Percentiles rank a stretch among this genome's conserved stretches.
These are phyloP conservation scores for Orobanche coerulescens DNA, from an alignment of 257 asterid genomes.

Conservation along the genomic window DNA sequence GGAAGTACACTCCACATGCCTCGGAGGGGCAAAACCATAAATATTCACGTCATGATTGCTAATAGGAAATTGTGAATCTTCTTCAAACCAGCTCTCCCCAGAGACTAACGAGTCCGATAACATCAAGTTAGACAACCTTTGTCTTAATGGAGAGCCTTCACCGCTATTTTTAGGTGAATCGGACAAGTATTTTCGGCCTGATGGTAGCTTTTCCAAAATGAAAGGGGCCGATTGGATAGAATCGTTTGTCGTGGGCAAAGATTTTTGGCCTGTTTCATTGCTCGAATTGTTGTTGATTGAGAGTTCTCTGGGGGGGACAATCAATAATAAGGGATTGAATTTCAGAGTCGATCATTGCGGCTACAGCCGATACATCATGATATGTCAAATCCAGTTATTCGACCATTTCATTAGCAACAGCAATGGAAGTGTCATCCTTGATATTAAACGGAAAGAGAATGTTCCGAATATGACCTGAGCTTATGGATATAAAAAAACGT, in stretches of 20 bases:
- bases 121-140: too few species aligned
- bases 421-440: constrained; percentile 79
- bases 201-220: constrained; percentile 71
- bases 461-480: constrained; percentile 64
- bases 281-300: constrained; percentile 19
- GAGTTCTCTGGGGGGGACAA: constrained; percentile 55
- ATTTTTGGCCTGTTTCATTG: constrained; percentile 33
- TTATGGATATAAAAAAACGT: constrained; percentile 5
- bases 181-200: constrained; percentile 78
- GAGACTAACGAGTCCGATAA: too few species aligned
- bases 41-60: too few species aligned
- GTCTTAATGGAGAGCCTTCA: constrained; percentile 53
- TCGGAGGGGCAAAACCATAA: too few species aligned
- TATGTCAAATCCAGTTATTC: constrained; percentile 87
- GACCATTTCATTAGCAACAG: constrained; percentile 99
- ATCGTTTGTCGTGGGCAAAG: constrained; percentile 41
- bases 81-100: too few species aligned
- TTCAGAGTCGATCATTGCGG: constrained; percentile 83
- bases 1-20: too few species aligned
- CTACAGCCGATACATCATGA: constrained; percentile 84
- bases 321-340: constrained; percentile 64
- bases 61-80: too few species aligned
- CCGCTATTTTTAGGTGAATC: constrained; percentile 65
- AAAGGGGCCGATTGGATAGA: constrained; percentile 33
- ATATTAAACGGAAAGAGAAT: constrained; percentile 94